Evolutionary conservation across 2,329 filamentous ascomycete species (phyloP), one percentile per base, ranked within the genome.

Genomic region (Ascochyta viciae-villosae): DNA sequence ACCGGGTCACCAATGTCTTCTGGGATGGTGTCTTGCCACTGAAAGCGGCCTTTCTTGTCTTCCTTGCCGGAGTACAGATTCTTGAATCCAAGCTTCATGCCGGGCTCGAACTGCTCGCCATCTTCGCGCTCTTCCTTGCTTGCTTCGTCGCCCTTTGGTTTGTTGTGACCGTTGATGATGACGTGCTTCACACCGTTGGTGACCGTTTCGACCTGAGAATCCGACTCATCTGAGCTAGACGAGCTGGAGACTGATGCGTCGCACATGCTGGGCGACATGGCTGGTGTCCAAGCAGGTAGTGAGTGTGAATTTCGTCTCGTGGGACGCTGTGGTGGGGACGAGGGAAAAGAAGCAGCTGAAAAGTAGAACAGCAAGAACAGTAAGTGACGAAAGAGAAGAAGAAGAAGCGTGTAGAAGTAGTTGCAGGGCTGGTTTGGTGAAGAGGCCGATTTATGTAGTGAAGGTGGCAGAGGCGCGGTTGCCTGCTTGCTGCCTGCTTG

Each of bases 1-100:
- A 82, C 84, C 12, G 68, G 63, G 29, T 70, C 64, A 6, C 54
- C 62, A 5, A 66, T 63, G 35, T 70, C 61, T 44, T 58, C 51
- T 7, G 69, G 64, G 39, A 71, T 66, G 12, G 62, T 61, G 40
- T 65, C 64, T 6, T 65, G 54, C 68, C 68, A 72, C 4, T 65
- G 69, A 34, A 58, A 67, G 16, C 68, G 65, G 15, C 63, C 63
- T 37, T 69, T 65, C 24, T 63, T 61, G 46, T 71, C 66, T 31
- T 61, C 62, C 22, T 65, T 65, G 13, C 62, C 61, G 40, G 63
- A 58, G 39, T 67, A 72, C 24, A 71, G 57, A 12, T 55, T 58
- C 37, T 58, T 66, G 51, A 58, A 63, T 2, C 53, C 53, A 8
- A 33, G 31, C 33, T 51, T 56, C 53, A 22, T 51, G 19, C 50